Conservation (phyloP, 2,329 filamentous ascomycete species). For the Myriangium duriaei region DNA sequence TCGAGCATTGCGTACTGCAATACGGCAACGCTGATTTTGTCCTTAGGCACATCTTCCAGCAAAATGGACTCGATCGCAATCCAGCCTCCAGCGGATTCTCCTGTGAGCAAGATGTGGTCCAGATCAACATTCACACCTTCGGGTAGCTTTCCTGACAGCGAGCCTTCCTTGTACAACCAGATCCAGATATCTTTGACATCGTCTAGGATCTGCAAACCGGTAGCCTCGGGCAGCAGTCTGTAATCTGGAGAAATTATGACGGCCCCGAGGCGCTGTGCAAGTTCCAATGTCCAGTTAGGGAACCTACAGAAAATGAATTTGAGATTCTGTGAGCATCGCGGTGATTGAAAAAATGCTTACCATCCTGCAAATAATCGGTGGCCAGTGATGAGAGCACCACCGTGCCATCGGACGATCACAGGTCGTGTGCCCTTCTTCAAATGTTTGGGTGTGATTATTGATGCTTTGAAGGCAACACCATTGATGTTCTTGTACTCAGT, state of each 20-base stretch:
- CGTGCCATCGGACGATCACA: too few relatives aligned
- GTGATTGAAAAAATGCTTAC: too few relatives aligned
- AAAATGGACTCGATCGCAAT: constrained; percentile 25
- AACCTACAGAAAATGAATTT: too few relatives aligned
- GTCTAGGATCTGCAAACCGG: constrained; percentile 32
- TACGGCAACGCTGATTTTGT: constrained; percentile 19
- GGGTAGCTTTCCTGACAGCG: not conserved
- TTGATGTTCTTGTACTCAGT: too few relatives aligned
- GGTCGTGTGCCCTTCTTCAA: too few relatives aligned
- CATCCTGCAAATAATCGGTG: too few relatives aligned
- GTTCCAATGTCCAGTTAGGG: constrained; percentile 27
- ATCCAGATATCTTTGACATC: constrained; percentile 38
- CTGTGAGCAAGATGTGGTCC: constrained; percentile 19
- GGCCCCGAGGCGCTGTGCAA: constrained; percentile 28
- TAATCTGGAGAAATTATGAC: constrained; percentile 38
- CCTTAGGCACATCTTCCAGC: constrained; percentile 15
- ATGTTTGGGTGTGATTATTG: too few relatives aligned
- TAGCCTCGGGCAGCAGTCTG: constrained; percentile 39
- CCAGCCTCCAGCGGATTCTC: constrained; percentile 29
- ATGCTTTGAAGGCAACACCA: too few relatives aligned
- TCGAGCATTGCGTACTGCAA: constrained; percentile 25
- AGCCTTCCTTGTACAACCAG: constrained; percentile 26
- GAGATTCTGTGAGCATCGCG: too few relatives aligned
- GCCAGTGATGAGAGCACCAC: too few relatives aligned
- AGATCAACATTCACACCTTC: constrained; percentile 18